Base-by-base conservation (phyloP, 2,329 filamentous ascomycete genomes). In the Aspergillus spinulosporus region DNA sequence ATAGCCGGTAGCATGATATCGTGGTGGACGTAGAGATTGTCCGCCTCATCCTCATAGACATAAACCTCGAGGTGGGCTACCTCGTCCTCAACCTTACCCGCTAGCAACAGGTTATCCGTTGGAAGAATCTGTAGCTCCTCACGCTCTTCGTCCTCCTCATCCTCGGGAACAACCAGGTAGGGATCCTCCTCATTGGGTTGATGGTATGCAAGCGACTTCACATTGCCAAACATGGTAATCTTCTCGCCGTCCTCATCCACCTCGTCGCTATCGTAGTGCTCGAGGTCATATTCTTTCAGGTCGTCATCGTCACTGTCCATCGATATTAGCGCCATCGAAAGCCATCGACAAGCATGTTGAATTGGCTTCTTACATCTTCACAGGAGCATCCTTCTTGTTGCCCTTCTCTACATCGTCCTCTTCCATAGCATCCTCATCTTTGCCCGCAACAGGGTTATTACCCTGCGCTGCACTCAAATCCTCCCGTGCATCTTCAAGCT, bases 1-100 rank as follows among this genome's bases (percentile, higher is more conserved):
- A 99, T 96, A 26, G 93, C 93, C 32, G 94, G 94, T 54, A 99
- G 84, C 93, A 99, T 97, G 67, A 99, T 96, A 75, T 99, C 94
- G 82, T 99, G 94, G 78, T 99, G 94, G 21, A 99, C 93, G 74
- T 99, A 99, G 59, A 99, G 87, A 72, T 99, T 99, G 76, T 97
- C 94, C 44, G 88, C 89, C 60, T 86, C 86, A 66, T 97, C 94
- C 74, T 99, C 94, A 76, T 97, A 99, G 29, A 99, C 92, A 69
- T 97, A 97, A 15, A 97, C 89, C 74, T 99, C 94, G 28, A 99
- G 81, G 74, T 97, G 93, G 14, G 94, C 93, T 59, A 99, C 87
- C 72, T 99, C 94, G 67, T 99, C 94, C 75, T 99, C 94, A 51
- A 97, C 88, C 77, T 96, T 93, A 62, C 92, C 92, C 8, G 93